phyloP scores from a whole-genome alignment of 345 rosid genomes.

The Lumnitzera littorea region DNA sequence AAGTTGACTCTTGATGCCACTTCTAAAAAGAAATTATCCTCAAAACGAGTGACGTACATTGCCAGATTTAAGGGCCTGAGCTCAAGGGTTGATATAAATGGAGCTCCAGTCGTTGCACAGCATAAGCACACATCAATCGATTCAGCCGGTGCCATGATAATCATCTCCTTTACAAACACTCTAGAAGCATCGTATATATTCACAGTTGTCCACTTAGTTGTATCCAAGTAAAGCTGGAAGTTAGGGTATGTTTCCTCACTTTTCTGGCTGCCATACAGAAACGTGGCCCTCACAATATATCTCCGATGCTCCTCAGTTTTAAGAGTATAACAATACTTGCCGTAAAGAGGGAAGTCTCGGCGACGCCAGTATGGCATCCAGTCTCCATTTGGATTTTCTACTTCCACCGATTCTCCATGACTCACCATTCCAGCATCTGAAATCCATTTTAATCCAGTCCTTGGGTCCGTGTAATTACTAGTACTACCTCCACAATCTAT shows the following conservation, averaged over 20 bases:
- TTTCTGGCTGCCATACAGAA: slow-evolving; percentile 51
- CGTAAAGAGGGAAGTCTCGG: slow-evolving; percentile 76
- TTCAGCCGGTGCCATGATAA: slow-evolving; percentile 69
- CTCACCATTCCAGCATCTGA: slow-evolving; percentile 60
- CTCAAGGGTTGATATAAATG: slow-evolving; percentile 87
- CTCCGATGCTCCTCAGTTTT: slow-evolving; percentile 64
- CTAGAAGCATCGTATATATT: slow-evolving; percentile 58
- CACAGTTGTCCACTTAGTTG: slow-evolving; percentile 90
- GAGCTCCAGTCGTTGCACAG: slow-evolving; percentile 83
- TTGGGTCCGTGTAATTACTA: slow-evolving; percentile 55
- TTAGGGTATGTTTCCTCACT: slow-evolving; percentile 70
- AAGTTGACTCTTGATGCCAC: slow-evolving; percentile 92
- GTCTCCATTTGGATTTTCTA: slow-evolving; percentile 29
- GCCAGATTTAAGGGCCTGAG: slow-evolving; percentile 81
- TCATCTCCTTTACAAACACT: slow-evolving; percentile 69
- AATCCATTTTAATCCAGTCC: slow-evolving; percentile 75
- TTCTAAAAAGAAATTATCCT: slow-evolving; percentile 72
- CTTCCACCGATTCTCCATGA: slow-evolving; percentile 37
- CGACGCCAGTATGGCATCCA: slow-evolving; percentile 44
- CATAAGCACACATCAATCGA: slow-evolving; percentile 81
- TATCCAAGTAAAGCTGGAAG: slow-evolving; percentile 77
- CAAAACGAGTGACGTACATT: slow-evolving; percentile 84
- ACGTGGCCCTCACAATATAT: slow-evolving; percentile 85
- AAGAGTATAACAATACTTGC: slow-evolving; percentile 75
- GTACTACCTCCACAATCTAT: slow-evolving; percentile 77